Base-by-base conservation (phyloP, 2,329 filamentous ascomycete genomes). In the Coleophoma eucalyptorum region DNA sequence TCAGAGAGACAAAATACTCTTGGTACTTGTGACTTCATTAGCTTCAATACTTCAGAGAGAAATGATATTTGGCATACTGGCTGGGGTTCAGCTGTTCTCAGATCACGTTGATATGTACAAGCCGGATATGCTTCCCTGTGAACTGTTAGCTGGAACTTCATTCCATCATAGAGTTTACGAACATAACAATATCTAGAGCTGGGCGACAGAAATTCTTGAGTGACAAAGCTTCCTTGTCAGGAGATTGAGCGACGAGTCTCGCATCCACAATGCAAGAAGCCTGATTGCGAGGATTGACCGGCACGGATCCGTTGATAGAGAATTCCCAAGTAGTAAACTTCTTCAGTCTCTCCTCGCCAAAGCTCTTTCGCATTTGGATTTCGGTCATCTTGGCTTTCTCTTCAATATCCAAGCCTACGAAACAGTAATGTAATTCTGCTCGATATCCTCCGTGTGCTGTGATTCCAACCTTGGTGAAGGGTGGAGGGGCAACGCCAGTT, bases 181-280 rank as follows among this genome's bases (percentile, higher is more conserved):
- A 26, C 63, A 73, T 71, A 48, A 72, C 68, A 35, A 65, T 64
- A 48, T 73, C 69, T 44, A 65, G 62, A 40, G 66, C 66, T 12
- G 67, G 67, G 15, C 67, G 57, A 18, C 66, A 65, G 55, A 75
- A 74, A 26, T 66, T 69, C 3, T 55, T 46, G 0, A 66, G 63
- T 0, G 65, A 63, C 0, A 68, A 52, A 20, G 61, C 53, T 46
- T 57, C 59, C 38, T 60, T 68, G 13, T 50, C 64, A 64, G 46
- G 67, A 4, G 77, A 74, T 57, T 82, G 73, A 0, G 70, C 68
- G 55, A 77, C 67, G 46, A 74, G 62, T 33, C 73, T 56, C 32
- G 77, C 65, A 41, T 73, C 72, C 1, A 77, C 74, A 1, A 75
- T 43, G 7, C 15, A n/a, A 5, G 40, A 43, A 4, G n/a, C 40